These are phyloP conservation scores for Aspergillus incahuasiensis DNA, from an alignment of 495 filamentous ascomycete genomes.

Conservation along the genomic window DNA sequence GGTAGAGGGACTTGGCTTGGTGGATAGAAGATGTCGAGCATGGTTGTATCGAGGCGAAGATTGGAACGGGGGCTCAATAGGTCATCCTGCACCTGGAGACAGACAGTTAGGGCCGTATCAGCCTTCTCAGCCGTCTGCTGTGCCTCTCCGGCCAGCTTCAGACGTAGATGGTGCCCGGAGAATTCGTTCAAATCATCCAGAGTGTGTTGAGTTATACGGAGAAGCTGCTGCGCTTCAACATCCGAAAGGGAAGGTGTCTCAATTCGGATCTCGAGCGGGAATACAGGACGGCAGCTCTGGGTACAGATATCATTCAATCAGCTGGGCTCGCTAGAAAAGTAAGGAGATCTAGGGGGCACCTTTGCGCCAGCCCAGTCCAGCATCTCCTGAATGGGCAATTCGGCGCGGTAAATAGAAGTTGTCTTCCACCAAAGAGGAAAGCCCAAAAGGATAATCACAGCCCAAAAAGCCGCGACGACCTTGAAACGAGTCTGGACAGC, in stretches of 20 bases:
- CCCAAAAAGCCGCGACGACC: constrained; percentile 89
- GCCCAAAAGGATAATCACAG: constrained; percentile 75
- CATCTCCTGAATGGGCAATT: constrained; percentile 82
- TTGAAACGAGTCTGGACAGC: constrained; percentile 61
- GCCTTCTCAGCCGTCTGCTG: constrained; percentile 24
- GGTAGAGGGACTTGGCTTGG: constrained; percentile 66
- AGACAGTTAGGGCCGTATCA: constrained; percentile 63
- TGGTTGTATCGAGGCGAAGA: constrained; percentile 62
- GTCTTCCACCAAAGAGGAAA: constrained; percentile 96
- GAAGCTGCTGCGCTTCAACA: constrained; percentile 67
- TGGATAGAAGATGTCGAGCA: constrained; percentile 76
- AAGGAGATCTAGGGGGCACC: constrained; percentile 42
- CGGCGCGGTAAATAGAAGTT: constrained; percentile 88
- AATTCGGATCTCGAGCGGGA: constrained; percentile 77
- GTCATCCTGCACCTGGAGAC: constrained; percentile 59
- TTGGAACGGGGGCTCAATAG: constrained; percentile 49
- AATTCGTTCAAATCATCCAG: constrained; percentile 90
- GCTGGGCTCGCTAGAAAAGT: neutral
- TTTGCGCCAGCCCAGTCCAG: constrained; percentile 88
- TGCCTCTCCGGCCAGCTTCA: constrained; percentile 54
- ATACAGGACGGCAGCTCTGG: constrained; percentile 81
- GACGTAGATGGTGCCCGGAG: constrained; percentile 79
- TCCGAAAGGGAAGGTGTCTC: constrained; percentile 63
- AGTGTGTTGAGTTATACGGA: constrained; percentile 82
- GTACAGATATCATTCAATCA: neutral